Conservation (phyloP, 2,329 filamentous ascomycete genomes). For the Botrytis byssoidea region DNA sequence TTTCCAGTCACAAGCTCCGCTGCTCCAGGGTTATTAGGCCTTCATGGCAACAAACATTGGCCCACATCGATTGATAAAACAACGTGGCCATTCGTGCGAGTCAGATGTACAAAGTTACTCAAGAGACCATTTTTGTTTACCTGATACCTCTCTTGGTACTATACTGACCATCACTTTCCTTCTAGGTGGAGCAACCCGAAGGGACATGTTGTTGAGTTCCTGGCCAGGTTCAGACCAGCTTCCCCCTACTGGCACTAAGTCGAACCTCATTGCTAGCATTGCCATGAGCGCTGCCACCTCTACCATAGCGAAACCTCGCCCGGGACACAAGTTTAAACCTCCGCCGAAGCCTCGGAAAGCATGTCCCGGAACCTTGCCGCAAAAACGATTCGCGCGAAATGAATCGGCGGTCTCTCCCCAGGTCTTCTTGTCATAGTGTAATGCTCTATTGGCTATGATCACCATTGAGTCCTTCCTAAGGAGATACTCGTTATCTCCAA, state of each 20-base stretch:
- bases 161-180: slow-evolving; percentile 6
- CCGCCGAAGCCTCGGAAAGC: slow-evolving; percentile 13
- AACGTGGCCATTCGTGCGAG: no score
- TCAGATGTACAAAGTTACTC: no score
- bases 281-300: slow-evolving; percentile 1
- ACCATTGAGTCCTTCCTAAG: slow-evolving; percentile 12
- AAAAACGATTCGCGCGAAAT: slow-evolving; percentile 7
- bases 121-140: background rate
- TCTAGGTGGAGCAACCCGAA: background rate
- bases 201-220: background rate
- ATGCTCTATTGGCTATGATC: slow-evolving; percentile 1
- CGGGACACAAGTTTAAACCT: slow-evolving; percentile 7
- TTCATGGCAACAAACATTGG: no score
- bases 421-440: background rate
- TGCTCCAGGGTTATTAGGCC: no score
- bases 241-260: background rate
- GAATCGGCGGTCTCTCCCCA: background rate
- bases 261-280: slow-evolving; percentile 5
- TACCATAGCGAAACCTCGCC: slow-evolving; percentile 4
- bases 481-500: slow-evolving; percentile 6
- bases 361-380: background rate
- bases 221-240: background rate
- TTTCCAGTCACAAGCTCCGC: no score
- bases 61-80: no score
- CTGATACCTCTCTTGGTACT: background rate